These are phyloP conservation scores for Metschnikowia gelsemii DNA, from an alignment of 805 yeast genomes.

Conservation along the genomic window DNA sequence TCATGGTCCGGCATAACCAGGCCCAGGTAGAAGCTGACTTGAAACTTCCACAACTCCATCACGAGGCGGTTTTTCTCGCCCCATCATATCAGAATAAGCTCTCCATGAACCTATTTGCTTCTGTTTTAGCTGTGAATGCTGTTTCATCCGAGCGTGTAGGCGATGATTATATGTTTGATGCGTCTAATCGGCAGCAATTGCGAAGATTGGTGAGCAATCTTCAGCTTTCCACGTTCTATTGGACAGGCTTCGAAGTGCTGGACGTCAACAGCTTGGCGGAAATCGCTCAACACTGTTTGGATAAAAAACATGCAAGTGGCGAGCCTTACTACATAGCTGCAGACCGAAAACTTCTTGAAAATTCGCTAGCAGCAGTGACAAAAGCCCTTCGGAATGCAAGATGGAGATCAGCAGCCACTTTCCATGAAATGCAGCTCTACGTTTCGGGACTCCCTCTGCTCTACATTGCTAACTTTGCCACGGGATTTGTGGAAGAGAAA, in stretches of 20 bases:
- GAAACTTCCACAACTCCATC: conserved; percentile 56
- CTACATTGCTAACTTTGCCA: conserved; percentile 43
- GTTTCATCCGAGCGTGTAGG: conserved; percentile 69
- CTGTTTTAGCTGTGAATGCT: conserved; percentile 70
- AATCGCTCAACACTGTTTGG: conserved; percentile 48
- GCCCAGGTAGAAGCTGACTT: conserved; percentile 56
- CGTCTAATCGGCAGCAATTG: conserved; percentile 52
- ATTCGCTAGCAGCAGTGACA: conserved; percentile 46
- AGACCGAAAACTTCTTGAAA: conserved; percentile 45
- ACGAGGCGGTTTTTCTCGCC: conserved; percentile 54
- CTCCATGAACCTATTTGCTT: conserved; percentile 61
- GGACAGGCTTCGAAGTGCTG: conserved; percentile 67
- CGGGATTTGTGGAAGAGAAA: conserved; percentile 29
- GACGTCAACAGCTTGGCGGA: conserved; percentile 55
- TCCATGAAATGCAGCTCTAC: conserved; percentile 67
- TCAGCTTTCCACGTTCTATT: conserved; percentile 66
- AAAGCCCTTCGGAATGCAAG: conserved; percentile 50
- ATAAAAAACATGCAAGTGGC: conserved; percentile 30
- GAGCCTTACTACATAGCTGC: conserved; percentile 26
- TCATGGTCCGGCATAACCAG: conserved; percentile 58
- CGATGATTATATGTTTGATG: conserved; percentile 70
- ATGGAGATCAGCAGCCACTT: conserved; percentile 57
- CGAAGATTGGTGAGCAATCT: conserved; percentile 58
- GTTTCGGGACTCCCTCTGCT: conserved; percentile 44
- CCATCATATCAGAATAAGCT: conserved; percentile 64